Evolutionary conservation across 345 rosid species (phyloP), one percentile per base, ranked within the genome.

Genomic region (Brassica juncea): DNA sequence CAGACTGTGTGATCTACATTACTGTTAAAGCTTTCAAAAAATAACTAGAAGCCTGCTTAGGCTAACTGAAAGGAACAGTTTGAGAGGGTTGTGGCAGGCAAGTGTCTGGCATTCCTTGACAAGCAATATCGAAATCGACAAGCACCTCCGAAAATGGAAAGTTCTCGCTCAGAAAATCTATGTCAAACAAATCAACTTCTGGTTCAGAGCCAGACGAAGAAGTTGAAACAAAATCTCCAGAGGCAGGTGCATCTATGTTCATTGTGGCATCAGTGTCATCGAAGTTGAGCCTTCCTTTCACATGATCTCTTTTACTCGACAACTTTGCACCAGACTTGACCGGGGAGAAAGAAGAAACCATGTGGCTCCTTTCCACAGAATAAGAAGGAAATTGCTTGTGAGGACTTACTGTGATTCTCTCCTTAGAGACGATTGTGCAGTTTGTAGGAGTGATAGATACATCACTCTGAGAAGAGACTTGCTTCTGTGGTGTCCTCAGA

Each of bases 221-320:
- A 54, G 77, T 27, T 31, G 83, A 75, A 16, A 49, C 73, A 16
- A 69, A 11, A 31, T 76, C 77, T 6, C 8, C 81, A 8, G 30
- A 74, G n/a, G 63, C 14, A 55, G 86, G 82, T 64, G 84, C 72
- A 58, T 85, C 90, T n/a, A 70, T 23, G 64, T 30, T 75, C 80
- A 59, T 71, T 62, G 83, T 58, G n/a, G 64, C 80, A 52, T 90
- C 91, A 39, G 94, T 76, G 73, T 85, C 90, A 82, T 88, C 94
- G 27, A 96, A 96, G 77, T 93, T 93, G 19, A 96, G 88, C 82
- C 94, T 88, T 78, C 97, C 93, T 77, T 93, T 96, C 19, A 92
- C 94, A 70, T 85, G 86, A 74, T 88, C 93, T 79, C 94, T 85
- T 86, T 82, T 90, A 68, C 72, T 84, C 0, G 82, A 67, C 68